Percentiles rank a stretch among this genome's conserved stretches.
Conservation (phyloP, 2,329 filamentous ascomycete species). For the Fusarium sp. region DNA sequence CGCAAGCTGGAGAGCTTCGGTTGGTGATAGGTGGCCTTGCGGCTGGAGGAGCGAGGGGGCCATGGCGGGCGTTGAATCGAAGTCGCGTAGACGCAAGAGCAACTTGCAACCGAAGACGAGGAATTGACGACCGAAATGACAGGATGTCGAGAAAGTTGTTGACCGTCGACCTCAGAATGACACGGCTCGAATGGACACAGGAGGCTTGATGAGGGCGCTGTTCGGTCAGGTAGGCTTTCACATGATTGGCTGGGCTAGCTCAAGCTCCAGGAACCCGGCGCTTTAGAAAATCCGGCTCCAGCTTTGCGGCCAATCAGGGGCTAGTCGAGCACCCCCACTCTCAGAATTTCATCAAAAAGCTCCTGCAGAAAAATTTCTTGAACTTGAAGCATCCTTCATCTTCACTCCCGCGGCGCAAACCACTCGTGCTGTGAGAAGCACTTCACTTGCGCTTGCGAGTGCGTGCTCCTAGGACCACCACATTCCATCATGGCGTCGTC, state of each 20-base stretch:
- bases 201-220: slow-evolving; percentile 29
- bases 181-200: slow-evolving; percentile 34
- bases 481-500: slow-evolving; percentile 40
- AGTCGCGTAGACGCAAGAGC: slow-evolving; percentile 7
- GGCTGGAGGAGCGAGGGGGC: slow-evolving; percentile 66
- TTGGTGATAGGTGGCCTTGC: slow-evolving; percentile 67
- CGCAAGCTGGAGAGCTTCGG: slow-evolving; percentile 68
- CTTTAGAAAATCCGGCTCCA: slow-evolving; percentile 16
- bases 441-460: slow-evolving; percentile 39
- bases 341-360: slow-evolving; percentile 40
- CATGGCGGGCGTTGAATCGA: slow-evolving; percentile 52
- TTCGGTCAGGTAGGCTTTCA: neutral
- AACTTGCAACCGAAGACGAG: neutral
- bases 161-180: slow-evolving; percentile 23
- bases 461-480: slow-evolving; percentile 35
- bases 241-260: slow-evolving; percentile 35
- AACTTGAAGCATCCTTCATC: slow-evolving; percentile 32
- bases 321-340: neutral
- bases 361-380: slow-evolving; percentile 36
- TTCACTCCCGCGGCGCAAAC: slow-evolving; percentile 32
- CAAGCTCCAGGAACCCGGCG: slow-evolving; percentile 7
- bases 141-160: slow-evolving; percentile 1
- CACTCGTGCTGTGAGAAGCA: slow-evolving; percentile 32
- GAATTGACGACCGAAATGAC: neutral
- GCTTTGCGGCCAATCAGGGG: neutral